A percentile compares a stretch with the other conserved stretches of the same genome.
These are phyloP conservation scores for Graphilbum sp. DNA, from an alignment of 2,329 filamentous ascomycete species.

Conservation along the genomic window DNA sequence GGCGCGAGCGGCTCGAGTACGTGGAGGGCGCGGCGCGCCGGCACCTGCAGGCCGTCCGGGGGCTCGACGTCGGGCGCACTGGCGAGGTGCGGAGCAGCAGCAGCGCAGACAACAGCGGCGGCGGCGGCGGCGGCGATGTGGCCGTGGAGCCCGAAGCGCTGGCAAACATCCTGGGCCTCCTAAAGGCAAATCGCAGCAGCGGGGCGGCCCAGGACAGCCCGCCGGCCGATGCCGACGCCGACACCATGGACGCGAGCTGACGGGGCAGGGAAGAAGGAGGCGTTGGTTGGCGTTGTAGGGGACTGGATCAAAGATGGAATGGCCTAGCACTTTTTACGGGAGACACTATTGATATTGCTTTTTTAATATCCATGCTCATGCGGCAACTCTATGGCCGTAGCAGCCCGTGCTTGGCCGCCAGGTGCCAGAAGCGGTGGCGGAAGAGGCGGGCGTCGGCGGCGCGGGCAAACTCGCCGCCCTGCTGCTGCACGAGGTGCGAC, in stretches of 20 bases:
- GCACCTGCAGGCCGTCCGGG: conserved; percentile 55
- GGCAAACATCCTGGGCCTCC: conserved; percentile 8
- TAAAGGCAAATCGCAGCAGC: conserved; percentile 2
- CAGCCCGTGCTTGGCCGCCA: conserved; percentile 24
- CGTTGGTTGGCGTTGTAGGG: not conserved
- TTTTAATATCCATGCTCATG: no score
- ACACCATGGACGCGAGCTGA: conserved; percentile 15
- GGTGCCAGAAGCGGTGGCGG: conserved; percentile 33
- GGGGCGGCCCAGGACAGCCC: not conserved
- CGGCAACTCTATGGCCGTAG: conserved; percentile 9
- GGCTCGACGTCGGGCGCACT: conserved; percentile 45
- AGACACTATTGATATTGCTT: no score
- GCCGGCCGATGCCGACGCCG: not conserved
- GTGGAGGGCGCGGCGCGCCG: conserved; percentile 64
- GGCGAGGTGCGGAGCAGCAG: conserved; percentile 39
- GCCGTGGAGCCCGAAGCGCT: conserved; percentile 23
- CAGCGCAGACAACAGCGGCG: not conserved
- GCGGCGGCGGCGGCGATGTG: conserved; percentile 26
- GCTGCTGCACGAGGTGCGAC: not conserved
- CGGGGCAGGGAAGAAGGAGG: not conserved
- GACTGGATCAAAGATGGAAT: no score
- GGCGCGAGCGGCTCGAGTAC: conserved; percentile 61
- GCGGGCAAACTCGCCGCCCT: not conserved
- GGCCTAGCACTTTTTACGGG: no score
- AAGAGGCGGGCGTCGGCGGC: conserved; percentile 19